phyloP scores from a whole-genome alignment of 306 rosid genomes.

The Urtica urens region DNA sequence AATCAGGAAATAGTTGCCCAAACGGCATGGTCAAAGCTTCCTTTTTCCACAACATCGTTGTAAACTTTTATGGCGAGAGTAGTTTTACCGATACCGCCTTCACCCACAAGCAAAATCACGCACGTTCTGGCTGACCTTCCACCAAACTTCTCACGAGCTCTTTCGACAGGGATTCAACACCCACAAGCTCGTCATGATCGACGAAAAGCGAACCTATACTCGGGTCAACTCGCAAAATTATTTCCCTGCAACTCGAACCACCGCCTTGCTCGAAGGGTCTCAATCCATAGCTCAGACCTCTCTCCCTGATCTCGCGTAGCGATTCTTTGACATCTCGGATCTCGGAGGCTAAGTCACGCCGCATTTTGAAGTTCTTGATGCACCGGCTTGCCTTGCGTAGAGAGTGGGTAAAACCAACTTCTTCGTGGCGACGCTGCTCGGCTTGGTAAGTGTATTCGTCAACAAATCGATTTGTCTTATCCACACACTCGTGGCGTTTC shows the following conservation, averaged over 20 bases:
- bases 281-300: conserved; percentile 4
- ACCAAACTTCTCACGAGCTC: not conserved
- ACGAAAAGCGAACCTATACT: not conserved
- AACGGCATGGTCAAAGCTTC: not conserved
- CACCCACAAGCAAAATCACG: conserved; percentile 2
- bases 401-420: not conserved
- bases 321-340: conserved; percentile 1
- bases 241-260: too few species aligned
- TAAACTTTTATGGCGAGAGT: conserved; percentile 6
- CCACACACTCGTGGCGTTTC: not conserved
- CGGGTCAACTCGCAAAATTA: too few species aligned
- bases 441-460: not conserved
- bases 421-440: too few species aligned
- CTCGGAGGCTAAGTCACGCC: not conserved
- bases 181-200: not conserved
- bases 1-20: conserved; percentile 9
- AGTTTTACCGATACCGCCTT: conserved; percentile 9
- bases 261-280: conserved; percentile 8
- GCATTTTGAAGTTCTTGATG: not conserved
- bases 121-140: not conserved
- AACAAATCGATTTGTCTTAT: not conserved
- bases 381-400: not conserved
- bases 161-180: not conserved
- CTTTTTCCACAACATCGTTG: not conserved
- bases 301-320: conserved; percentile 1